Base-by-base conservation (phyloP, 352 stramenopile genomes). In the Phytophthora capsici region DNA sequence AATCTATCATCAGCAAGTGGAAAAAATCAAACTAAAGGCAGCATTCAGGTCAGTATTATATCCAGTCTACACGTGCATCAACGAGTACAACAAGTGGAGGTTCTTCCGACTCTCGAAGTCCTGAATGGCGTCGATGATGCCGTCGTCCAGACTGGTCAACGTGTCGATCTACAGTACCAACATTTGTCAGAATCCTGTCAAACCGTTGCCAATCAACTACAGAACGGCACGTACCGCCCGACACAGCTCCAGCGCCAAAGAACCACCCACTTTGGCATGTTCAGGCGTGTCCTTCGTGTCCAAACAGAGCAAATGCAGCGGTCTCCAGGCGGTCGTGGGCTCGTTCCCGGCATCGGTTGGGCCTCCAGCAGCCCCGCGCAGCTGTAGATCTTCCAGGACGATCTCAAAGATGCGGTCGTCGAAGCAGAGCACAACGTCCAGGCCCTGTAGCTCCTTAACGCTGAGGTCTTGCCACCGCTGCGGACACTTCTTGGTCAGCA, bases 351-450 rank as follows among this genome's bases (percentile, higher is more conserved):
- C 25, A 30, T 57, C 63, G 6, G 17, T 30, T 9, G 61, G 59
- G 16, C 66, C 66, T 43, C 66, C 66, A 4, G 63, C 63, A 14
- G 69, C 70, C 12, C 84, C 66, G 12, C 80, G 78, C 36, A 91
- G 66, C 70, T 91, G 83, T 53, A 91, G 61, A 59, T 89, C 84
- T 49, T 97, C 88, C 23, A 94, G 58, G 16, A 97, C 84, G 25
- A 94, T 92, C 63, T 96, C 86, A 22, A 93, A 97, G 55, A 97
- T 93, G 57, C 87, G 84, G 71, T 94, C 84, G 69, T 97, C 90
- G 71, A 97, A 97, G 78, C 88, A 96, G n/a, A 97, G 56, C 25
- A 96, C 84, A 17, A 97, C 85, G 50, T 94, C 85, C 57, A 96
- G 80, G 3, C 79, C 70, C 22, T 89, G 79, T 17, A 96, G 63